Evolutionary conservation across 345 rosid genomes (phyloP), one percentile per base, ranked within the genome.

Genomic region (Boechera divaricarpa): DNA sequence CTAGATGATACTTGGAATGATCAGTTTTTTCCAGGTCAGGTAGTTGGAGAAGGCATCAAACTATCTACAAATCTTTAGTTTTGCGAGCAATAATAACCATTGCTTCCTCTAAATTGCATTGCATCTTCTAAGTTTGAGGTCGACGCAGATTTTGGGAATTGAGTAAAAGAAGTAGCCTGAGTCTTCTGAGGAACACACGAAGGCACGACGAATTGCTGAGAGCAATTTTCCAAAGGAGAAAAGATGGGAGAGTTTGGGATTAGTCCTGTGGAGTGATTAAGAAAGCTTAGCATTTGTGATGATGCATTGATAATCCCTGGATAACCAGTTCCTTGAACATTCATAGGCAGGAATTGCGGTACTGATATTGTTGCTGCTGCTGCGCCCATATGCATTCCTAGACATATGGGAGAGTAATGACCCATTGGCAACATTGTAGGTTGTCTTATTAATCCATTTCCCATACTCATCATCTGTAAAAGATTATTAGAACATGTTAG

Each of bases 381-480:
- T 45, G 39, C 57, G 1, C 57, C 47, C 73, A 69, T 64, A 47
- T 63, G 76, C 77, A 70, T 63, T 11, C 72, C 67, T 15, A 72
- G 38, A 78, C 56, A 26, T 31, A 73, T 28, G 29, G 36, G 71
- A 64, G 77, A 54, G 63, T 74, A 74, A 44, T 63, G 77, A 8
- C 42, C 67, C 73, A 78, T 48, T 47, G 77, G 73, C 13, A 70
- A 57, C 73, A 77, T 72, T 5, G 12, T 64, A 3, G 77, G 78
- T 36, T 86, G 80, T 73, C 80, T 61, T 58, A 63, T 78, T 48
- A 80, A 6, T 47, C 85, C 78, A 48, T 54, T 73, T 80, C 88
- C 82, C 77, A 86, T 84, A 41, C 83, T 82, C 94, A 89, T 83
- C 66, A 90, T 81, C 97, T 87, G 87, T 29, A 52, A 58, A 26